A percentile compares a stretch with the other conserved stretches of the same genome.
phyloP scores from a whole-genome alignment of 306 rosid species.

The Mimosa pudica region DNA sequence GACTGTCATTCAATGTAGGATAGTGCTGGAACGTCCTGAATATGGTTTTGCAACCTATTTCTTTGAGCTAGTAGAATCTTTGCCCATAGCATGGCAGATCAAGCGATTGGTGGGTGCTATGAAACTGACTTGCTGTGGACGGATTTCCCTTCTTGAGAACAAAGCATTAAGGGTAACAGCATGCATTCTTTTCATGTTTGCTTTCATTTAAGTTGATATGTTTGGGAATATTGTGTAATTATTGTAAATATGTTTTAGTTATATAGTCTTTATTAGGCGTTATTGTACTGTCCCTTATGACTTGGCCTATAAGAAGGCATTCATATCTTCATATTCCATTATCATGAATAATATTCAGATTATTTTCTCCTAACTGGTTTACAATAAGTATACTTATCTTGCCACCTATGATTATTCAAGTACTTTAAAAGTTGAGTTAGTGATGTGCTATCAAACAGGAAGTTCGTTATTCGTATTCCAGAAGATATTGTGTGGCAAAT shows the following conservation, averaged over 20 bases:
- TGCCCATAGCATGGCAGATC: slow-evolving; percentile 84
- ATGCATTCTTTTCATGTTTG: background rate
- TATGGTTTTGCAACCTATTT: slow-evolving; percentile 95
- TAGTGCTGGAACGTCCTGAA: slow-evolving; percentile 95
- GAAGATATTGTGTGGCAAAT: background rate
- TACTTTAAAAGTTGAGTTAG: background rate
- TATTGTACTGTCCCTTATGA: no score
- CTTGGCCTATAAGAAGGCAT: no score
- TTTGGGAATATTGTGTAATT: no score
- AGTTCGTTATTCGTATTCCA: background rate
- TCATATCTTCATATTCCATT: no score
- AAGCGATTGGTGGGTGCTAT: slow-evolving; percentile 85
- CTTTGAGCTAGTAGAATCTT: slow-evolving; percentile 74
- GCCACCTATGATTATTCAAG: slow-evolving; percentile 14
- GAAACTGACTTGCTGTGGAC: slow-evolving; percentile 76
- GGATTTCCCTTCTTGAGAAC: slow-evolving; percentile 82
- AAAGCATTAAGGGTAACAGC: slow-evolving; percentile 63
- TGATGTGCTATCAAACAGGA: background rate
- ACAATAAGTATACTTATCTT: background rate
- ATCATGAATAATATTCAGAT: no score
- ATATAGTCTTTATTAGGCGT: no score
- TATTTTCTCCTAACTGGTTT: no score
- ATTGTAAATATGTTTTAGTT: no score
- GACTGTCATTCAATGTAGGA: slow-evolving; percentile 54
- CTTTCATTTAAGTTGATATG: slow-evolving; percentile 2